Evolutionary conservation across 2,329 filamentous ascomycete species (phyloP).

Genomic region (Monilinia aucupariae): DNA sequence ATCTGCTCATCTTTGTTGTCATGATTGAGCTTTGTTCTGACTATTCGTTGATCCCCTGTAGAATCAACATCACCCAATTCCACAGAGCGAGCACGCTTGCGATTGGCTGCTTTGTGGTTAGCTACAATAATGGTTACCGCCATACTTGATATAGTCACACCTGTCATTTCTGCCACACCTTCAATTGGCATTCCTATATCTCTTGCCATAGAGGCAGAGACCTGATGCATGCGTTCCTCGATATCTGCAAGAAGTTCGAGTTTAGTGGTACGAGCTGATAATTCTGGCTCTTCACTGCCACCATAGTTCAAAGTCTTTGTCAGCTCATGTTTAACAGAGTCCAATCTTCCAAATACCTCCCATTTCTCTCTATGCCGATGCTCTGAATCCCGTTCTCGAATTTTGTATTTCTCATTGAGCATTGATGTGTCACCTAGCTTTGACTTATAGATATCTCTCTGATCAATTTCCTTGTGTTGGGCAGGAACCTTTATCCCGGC

Average conservation of each 20-base stretch:
- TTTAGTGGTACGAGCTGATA: background rate
- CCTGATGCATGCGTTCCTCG: slow-evolving; percentile 1
- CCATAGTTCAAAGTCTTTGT: background rate
- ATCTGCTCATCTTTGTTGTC: background rate
- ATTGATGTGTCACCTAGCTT: background rate
- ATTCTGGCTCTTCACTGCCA: background rate
- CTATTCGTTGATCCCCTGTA: background rate
- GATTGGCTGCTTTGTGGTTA: slow-evolving; percentile 3
- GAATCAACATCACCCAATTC: background rate
- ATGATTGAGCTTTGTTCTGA: background rate
- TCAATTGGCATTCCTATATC: background rate
- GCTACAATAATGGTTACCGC: slow-evolving; percentile 4
- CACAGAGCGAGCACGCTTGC: slow-evolving; percentile 5
- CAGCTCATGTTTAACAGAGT: background rate
- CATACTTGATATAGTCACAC: background rate
- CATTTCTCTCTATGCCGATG: background rate
- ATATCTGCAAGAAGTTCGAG: slow-evolving; percentile 2
- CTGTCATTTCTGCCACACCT: slow-evolving; percentile 3
- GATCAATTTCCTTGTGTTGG: background rate
- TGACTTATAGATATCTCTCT: background rate
- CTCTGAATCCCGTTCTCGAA: background rate
- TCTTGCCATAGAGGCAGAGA: background rate
- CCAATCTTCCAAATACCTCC: background rate
- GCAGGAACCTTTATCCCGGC: slow-evolving; percentile 15
- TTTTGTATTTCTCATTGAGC: background rate